A percentile compares a stretch with the other conserved stretches of the same genome.
Evolutionary conservation across 257 asterid species (phyloP).

Genomic region (Lantana camara): DNA sequence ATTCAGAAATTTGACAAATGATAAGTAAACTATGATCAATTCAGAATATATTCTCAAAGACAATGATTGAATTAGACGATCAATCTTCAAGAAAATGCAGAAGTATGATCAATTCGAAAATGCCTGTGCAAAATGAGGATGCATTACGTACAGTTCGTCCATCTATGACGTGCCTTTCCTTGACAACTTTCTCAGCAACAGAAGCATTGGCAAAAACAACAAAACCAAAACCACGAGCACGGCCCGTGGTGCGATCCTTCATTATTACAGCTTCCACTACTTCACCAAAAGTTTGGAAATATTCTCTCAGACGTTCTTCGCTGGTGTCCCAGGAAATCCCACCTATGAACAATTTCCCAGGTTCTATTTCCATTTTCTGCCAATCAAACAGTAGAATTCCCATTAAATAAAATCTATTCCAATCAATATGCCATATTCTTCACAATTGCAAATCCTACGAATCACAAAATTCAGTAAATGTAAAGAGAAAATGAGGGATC

Average conservation of each 20-base stretch:
- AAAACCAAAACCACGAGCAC: conserved; percentile 97
- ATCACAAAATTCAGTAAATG: conserved; percentile 21
- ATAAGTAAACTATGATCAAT: conserved; percentile 15
- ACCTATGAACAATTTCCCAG: conserved; percentile 83
- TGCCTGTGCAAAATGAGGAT: conserved; percentile 6
- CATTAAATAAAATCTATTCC: conserved; percentile 23
- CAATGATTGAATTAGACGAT: not conserved
- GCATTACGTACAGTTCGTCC: conserved; percentile 81
- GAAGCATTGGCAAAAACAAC: conserved; percentile 81
- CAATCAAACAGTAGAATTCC: conserved; percentile 35
- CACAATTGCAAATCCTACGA: conserved; percentile 16
- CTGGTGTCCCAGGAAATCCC: conserved; percentile 98
- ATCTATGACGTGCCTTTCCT: conserved; percentile 79
- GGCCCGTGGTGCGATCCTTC: conserved; percentile 93
- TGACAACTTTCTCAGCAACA: conserved; percentile 83
- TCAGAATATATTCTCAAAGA: not conserved
- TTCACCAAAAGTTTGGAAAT: conserved; percentile 80
- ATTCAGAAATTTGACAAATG: not conserved
- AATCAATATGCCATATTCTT: not conserved
- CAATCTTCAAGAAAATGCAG: conserved; percentile 4
- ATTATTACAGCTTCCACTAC: conserved; percentile 85
- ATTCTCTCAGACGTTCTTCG: conserved; percentile 79
- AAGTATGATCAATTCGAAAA: conserved; percentile 14
- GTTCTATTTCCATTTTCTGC: conserved; percentile 71
- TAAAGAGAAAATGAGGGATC: conserved; percentile 40